A percentile compares a stretch with the other conserved stretches of the same genome.
phyloP scores from a whole-genome alignment of 148 eudicot species.

The Camellia japonica region DNA sequence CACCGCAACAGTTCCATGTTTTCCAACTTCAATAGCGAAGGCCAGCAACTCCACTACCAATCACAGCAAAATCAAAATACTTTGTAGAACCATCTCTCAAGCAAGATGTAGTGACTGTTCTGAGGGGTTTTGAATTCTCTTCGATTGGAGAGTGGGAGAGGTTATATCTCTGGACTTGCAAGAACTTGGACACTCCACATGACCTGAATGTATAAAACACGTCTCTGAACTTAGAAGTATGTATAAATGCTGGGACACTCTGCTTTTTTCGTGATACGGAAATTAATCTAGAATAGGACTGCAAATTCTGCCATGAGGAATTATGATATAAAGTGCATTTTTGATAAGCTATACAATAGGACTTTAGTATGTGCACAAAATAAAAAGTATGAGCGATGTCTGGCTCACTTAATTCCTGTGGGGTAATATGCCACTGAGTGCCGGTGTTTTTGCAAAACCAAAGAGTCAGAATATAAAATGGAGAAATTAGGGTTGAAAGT shows the following conservation, averaged over 20 bases:
- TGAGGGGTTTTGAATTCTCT: slow-evolving; percentile 26
- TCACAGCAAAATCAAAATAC: slow-evolving; percentile 81
- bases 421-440: neutral
- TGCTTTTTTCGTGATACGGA: neutral
- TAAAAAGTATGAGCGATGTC: too few species aligned
- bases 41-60: slow-evolving; percentile 99
- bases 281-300: neutral
- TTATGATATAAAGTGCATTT: too few species aligned
- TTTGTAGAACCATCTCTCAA: slow-evolving; percentile 50
- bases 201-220: slow-evolving; percentile 45
- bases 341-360: too few species aligned
- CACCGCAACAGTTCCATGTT: slow-evolving; percentile 91
- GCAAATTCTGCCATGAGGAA: neutral
- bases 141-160: slow-evolving; percentile 19
- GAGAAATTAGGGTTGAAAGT: too few species aligned
- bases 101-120: slow-evolving; percentile 36
- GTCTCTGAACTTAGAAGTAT: neutral
- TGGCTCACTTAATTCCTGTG: too few species aligned
- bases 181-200: slow-evolving; percentile 42
- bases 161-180: slow-evolving; percentile 27
- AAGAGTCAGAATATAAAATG: too few species aligned
- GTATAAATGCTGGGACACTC: neutral
- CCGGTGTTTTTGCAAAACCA: neutral
- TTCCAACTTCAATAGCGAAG: slow-evolving; percentile 95
- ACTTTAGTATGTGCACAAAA: too few species aligned